phyloP scores from a whole-genome alignment of 2,329 filamentous ascomycete genomes.

The Trichoderma afroharzianum region DNA sequence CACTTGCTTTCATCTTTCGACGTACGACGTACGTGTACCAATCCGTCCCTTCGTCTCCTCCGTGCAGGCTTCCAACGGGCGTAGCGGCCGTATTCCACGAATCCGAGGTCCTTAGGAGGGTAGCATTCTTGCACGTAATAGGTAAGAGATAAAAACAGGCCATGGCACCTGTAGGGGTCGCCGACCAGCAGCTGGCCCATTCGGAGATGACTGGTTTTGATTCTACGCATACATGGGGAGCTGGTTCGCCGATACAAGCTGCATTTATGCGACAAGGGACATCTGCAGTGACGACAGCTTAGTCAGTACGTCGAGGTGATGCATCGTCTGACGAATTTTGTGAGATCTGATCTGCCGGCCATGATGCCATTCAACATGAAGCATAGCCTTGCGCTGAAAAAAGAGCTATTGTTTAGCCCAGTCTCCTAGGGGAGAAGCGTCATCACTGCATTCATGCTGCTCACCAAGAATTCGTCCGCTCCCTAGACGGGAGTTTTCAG shows the following conservation, averaged over 20 bases:
- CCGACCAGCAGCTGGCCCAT: not conserved
- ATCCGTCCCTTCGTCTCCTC: not conserved
- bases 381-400: not conserved
- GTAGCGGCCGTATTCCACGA: not conserved
- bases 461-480: not conserved
- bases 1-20: not conserved
- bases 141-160: not conserved
- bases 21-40: not conserved
- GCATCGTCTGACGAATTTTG: not conserved
- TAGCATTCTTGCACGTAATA: not conserved
- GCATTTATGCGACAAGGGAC: not conserved
- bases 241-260: not conserved
- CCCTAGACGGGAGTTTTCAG: not conserved
- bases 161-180: not conserved
- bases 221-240: not conserved
- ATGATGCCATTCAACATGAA: not conserved
- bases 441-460: not conserved
- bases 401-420: not conserved
- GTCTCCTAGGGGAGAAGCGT: not conserved
- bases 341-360: conserved; percentile 5
- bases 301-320: not conserved
- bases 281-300: not conserved
- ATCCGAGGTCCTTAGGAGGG: not conserved
- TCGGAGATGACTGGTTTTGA: conserved; percentile 8
- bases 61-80: not conserved